These are phyloP conservation scores for Aureobasidium sp. DNA, from an alignment of 2,329 filamentous ascomycete genomes.

Conservation along the genomic window DNA sequence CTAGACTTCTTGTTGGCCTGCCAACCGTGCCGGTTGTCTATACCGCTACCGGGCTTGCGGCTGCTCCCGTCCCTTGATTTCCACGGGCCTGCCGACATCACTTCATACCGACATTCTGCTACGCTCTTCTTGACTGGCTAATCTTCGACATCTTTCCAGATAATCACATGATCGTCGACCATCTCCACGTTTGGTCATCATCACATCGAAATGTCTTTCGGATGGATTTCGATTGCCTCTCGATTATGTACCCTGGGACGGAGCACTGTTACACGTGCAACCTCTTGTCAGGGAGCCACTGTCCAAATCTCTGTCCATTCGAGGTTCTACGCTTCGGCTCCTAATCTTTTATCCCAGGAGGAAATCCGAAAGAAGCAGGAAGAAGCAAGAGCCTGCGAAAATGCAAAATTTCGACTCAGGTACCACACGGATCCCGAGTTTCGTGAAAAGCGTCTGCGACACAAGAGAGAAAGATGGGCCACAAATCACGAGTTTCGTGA, in stretches of 20 bases:
- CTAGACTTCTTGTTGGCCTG: slow-evolving; percentile 8
- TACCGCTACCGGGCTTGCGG: background rate
- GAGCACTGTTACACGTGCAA: background rate
- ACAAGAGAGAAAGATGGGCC: background rate
- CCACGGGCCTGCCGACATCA: background rate
- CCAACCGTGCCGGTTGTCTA: background rate
- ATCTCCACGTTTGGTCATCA: background rate
- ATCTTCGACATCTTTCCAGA: background rate
- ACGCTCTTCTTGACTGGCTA: background rate
- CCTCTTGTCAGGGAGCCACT: background rate
- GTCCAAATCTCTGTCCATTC: background rate
- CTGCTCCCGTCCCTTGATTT: background rate
- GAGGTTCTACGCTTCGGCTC: background rate
- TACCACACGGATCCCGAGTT: background rate
- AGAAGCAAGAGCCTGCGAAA: background rate
- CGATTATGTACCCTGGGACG: background rate
- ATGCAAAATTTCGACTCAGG: background rate
- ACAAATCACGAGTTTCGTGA: background rate
- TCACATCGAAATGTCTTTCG: background rate
- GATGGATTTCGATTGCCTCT: background rate
- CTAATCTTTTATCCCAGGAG: background rate
- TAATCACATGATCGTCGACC: too few relatives aligned
- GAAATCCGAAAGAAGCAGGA: background rate
- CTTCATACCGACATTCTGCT: background rate
- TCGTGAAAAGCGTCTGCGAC: background rate